Base-by-base conservation (phyloP, 768 basidiomycete species). In the Cubamyces lactineus region DNA sequence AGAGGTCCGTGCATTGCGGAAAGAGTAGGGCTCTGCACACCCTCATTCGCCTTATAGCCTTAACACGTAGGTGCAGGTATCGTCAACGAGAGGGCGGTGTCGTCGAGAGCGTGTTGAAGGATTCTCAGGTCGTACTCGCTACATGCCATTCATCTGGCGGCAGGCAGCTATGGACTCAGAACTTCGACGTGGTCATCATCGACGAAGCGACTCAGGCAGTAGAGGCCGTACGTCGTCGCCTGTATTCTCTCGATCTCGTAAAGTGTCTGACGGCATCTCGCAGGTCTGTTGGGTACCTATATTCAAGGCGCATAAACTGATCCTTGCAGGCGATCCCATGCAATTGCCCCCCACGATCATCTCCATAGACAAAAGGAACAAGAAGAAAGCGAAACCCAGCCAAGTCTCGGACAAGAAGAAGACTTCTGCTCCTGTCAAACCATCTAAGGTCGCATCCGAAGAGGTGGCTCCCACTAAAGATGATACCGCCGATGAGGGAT, bases 161-260 rank as follows among this genome's bases (percentile, higher is more conserved):
- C 3, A 78, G 89, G 21, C 93, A 96, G 66, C 75, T 98, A 7
- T 81, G 83, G 45, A 85, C 88, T 61, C 81, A 87, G 58, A 75
- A 82, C 1, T 99, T 99, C 69, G 97, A 99, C 71, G 90, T 96
- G 0, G 86, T 95, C 12, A 89, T 99, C 48, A 96, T 99, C 56
- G 97, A 99, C 67, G 97, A 99, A 76, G 97, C 97, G 0, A 98
- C 97, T 0, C 97, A 98, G 73, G 96, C 96, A 3, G 71, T 97
- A 15, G 96, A 99, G 76, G 94, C 95, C 23, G 95, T 95, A 70
- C 61, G 84, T 72, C 6, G 13, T 9, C 16, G 19, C 5, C 9
- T 34, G 15, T 40, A 3, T 16, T 7, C 53, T 21, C 21, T 9
- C 15, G 1, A 2, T 30, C 7, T 24, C 41, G 21, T 6, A 1